Conservation (phyloP, 202 grass and related monocot species). For the Digitaria exilis region DNA sequence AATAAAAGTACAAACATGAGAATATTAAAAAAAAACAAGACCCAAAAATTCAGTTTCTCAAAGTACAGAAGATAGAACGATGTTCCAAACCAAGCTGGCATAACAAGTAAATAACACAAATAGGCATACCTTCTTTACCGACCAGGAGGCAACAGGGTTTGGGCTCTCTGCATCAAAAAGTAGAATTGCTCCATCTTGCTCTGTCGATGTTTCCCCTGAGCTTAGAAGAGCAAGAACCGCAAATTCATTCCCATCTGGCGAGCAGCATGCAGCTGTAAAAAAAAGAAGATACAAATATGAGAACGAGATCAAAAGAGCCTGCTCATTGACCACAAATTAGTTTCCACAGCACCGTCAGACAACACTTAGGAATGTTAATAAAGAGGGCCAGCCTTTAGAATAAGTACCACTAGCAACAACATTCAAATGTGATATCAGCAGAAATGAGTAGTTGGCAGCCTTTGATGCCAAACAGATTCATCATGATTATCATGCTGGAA, state of each 20-base stretch:
- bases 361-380: not conserved
- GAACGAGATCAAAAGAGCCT: slow-evolving; percentile 20
- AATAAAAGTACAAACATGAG: not conserved
- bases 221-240: slow-evolving; percentile 63
- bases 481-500: not conserved
- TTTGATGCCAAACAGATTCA: not conserved
- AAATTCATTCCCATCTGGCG: slow-evolving; percentile 55
- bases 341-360: not conserved
- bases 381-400: not conserved
- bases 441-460: slow-evolving; percentile 3
- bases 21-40: not conserved
- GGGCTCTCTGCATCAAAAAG: slow-evolving; percentile 75
- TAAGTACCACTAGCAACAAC: not conserved
- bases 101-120: no score
- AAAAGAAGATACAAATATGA: slow-evolving; percentile 37
- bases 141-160: slow-evolving; percentile 63
- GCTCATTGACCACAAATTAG: not conserved
- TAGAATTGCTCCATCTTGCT: slow-evolving; percentile 76
- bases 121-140: slow-evolving; percentile 89
- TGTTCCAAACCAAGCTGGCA: not conserved
- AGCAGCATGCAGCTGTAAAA: slow-evolving; percentile 74
- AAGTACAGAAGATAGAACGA: not conserved
- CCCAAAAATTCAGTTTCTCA: not conserved
- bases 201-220: slow-evolving; percentile 36
- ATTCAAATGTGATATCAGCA: not conserved